These are phyloP conservation scores for Camelina laxa DNA, from an alignment of 345 rosid species.

Conservation along the genomic window DNA sequence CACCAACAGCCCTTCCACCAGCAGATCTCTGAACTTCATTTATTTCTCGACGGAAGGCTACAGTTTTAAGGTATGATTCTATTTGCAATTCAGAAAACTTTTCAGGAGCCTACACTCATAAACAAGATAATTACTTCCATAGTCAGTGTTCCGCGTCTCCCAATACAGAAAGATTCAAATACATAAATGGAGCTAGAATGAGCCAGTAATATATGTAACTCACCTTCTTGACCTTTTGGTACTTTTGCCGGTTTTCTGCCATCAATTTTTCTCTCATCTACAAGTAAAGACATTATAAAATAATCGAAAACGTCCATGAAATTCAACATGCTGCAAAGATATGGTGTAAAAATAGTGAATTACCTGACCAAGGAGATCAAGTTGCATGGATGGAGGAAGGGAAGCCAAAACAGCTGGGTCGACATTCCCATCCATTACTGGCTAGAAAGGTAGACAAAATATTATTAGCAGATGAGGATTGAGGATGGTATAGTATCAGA, in stretches of 20 bases:
- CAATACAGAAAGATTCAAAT: constrained; percentile 2
- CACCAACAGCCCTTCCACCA: constrained; percentile 81
- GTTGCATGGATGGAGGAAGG: constrained; percentile 91
- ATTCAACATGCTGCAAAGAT: constrained; percentile 27
- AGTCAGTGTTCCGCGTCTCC: constrained; percentile 18
- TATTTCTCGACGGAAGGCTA: constrained; percentile 95
- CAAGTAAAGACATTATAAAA: constrained; percentile 31
- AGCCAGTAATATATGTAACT: constrained; percentile 20
- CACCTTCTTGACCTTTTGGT: constrained; percentile 97
- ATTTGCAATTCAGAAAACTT: constrained; percentile 93
- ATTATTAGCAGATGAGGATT: constrained; percentile 25
- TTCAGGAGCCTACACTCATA: constrained; percentile 70
- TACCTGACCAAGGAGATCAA: constrained; percentile 91
- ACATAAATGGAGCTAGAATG: constrained; percentile 21
- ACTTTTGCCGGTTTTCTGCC: constrained; percentile 95
- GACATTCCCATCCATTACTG: constrained; percentile 63
- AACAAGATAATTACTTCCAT: constrained; percentile 21
- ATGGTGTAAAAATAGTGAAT: constrained; percentile 40
- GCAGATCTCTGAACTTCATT: constrained; percentile 91
- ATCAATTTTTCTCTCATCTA: constrained; percentile 96
- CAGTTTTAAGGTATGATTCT: constrained; percentile 91
- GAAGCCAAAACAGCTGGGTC: constrained; percentile 89
- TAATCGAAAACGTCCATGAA: constrained; percentile 19
- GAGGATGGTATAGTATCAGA: constrained; percentile 23
- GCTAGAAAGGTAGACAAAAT: constrained; percentile 42